Conservation (phyloP, 1,284 basidiomycete genomes). For the Sporisorium iseilematis-ciliati region DNA sequence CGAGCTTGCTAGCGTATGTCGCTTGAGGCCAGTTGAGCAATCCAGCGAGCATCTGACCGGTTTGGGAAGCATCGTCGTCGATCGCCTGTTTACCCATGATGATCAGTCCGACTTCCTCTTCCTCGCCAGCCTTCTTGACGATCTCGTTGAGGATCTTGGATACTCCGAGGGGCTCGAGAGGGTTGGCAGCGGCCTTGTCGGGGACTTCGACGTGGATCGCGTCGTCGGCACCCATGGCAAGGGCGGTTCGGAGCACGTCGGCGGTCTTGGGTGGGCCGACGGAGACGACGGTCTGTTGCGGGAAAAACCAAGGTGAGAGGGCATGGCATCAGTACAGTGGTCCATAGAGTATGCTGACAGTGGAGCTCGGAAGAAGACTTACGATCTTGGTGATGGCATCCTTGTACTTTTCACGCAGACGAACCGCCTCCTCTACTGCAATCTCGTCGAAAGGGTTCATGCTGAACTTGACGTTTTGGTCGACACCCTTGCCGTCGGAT, state of each 20-base stretch:
- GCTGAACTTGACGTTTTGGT: conserved; percentile 69
- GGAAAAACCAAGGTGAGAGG: not conserved
- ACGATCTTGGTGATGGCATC: conserved; percentile 71
- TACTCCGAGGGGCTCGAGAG: conserved; percentile 86
- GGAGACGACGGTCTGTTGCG: conserved; percentile 79
- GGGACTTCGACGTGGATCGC: conserved; percentile 87
- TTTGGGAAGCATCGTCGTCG: conserved; percentile 96
- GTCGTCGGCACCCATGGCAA: conserved; percentile 97
- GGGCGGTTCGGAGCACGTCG: conserved; percentile 92
- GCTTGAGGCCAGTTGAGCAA: conserved; percentile 93
- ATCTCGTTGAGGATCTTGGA: conserved; percentile 85
- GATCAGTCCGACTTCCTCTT: conserved; percentile 80
- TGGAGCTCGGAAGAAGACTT: conserved; percentile 18
- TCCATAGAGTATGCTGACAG: no score
- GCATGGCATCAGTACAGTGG: not conserved
- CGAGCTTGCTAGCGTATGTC: conserved; percentile 92
- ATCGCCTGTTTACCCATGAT: conserved; percentile 99
- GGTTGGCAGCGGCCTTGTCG: conserved; percentile 74
- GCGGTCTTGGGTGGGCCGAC: conserved; percentile 90
- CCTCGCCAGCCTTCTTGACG: conserved; percentile 78
- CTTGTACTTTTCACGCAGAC: conserved; percentile 83
- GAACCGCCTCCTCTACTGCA: conserved; percentile 96
- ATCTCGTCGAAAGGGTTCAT: conserved; percentile 73
- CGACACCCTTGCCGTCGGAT: conserved; percentile 68
- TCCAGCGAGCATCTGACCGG: conserved; percentile 97